Conservation (phyloP, 2,329 filamentous ascomycete genomes). For the Paracorniculantispora psalliotae region DNA sequence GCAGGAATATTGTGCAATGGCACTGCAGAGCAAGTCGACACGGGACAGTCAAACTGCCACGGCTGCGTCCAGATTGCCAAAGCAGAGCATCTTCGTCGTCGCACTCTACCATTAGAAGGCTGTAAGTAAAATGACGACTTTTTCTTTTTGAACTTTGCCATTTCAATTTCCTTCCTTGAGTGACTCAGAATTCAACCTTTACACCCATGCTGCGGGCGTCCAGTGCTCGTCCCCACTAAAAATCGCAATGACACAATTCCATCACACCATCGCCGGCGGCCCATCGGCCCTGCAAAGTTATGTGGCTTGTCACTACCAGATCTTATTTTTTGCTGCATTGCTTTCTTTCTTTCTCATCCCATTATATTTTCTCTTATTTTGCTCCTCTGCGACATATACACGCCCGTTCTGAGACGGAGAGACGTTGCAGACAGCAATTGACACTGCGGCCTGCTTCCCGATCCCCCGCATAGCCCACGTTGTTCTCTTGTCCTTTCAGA, state of each 20-base stretch:
- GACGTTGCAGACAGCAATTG: neutral
- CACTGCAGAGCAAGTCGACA: neutral
- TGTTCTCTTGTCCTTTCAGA: neutral
- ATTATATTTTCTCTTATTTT: neutral
- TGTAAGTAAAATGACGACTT: neutral
- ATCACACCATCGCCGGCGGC: conserved; percentile 11
- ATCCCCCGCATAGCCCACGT: neutral
- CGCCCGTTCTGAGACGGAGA: neutral
- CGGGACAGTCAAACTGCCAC: neutral
- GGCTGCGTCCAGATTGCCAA: conserved; percentile 11
- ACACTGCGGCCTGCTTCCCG: neutral
- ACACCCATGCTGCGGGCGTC: neutral
- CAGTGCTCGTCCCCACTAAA: conserved; percentile 1
- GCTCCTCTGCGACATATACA: neutral
- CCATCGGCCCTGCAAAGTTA: neutral
- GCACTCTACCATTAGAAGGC: neutral
- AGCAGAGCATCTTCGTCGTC: neutral
- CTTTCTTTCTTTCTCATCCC: neutral
- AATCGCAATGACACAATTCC: conserved; percentile 14
- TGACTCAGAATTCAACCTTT: neutral
- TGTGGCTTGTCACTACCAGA: neutral
- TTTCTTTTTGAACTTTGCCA: neutral
- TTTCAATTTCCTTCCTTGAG: neutral
- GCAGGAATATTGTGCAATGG: neutral
- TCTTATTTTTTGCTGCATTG: neutral